phyloP scores from a whole-genome alignment of 164 flowering plant genomes.

The Pachysandra terminalis region DNA sequence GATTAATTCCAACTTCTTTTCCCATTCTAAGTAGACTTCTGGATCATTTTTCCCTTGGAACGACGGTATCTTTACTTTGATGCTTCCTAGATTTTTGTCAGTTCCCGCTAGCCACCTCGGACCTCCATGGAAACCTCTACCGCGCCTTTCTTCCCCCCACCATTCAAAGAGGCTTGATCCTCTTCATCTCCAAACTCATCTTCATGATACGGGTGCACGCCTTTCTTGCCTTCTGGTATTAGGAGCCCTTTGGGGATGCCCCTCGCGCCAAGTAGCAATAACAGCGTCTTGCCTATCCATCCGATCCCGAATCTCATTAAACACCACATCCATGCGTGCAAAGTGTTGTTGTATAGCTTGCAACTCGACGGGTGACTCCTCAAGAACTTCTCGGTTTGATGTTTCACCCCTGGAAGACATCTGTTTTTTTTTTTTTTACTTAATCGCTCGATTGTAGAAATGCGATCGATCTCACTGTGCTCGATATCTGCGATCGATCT shows the following conservation, averaged over 20 bases:
- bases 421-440: too few relatives aligned
- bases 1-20: conserved; percentile 1
- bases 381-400: background rate
- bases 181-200: background rate
- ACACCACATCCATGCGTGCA: background rate
- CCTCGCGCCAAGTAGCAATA: background rate
- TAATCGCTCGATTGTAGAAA: too few relatives aligned
- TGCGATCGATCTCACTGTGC: too few relatives aligned
- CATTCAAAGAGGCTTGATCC: background rate
- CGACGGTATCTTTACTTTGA: background rate
- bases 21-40: conserved; percentile 3
- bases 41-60: conserved; percentile 9
- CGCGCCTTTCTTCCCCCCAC: background rate
- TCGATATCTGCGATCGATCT: too few relatives aligned
- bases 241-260: background rate
- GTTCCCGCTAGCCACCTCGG: background rate
- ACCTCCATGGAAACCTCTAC: background rate
- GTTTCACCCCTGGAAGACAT: background rate
- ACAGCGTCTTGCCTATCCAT: background rate
- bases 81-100: background rate
- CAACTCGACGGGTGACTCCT: background rate
- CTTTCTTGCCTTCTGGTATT: background rate
- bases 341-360: background rate
- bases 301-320: background rate
- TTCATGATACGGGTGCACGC: background rate